Evolutionary conservation across 345 rosid genomes (phyloP), one percentile per base, ranked within the genome.

Genomic region (Balakata baccata): DNA sequence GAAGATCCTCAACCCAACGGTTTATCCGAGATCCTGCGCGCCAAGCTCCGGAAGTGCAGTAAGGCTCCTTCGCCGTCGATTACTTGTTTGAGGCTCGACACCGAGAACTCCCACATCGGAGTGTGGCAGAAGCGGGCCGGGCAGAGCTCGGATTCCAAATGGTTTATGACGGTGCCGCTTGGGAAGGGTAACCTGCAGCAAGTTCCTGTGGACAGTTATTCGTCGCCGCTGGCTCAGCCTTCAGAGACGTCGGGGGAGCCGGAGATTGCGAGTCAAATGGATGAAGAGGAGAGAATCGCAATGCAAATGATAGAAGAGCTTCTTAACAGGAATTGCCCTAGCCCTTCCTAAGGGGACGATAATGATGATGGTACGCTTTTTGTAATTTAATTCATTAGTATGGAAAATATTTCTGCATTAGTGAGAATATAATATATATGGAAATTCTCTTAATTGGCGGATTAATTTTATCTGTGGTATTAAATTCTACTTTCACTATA

Each of bases 271-370:
- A 78, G 45, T 34, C 84, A 82, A 47, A 72, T 86, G 61, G 89
- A 81, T 70, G 92, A 88, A 34, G 97, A 91, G 50, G 85, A 89
- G 82, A 88, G 85, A 66, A 83, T 83, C 23, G 97, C 98, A 34
- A 57, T 92, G 87, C 97, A 94, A 74, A 94, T 94, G 98, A 92
- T 94, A 45, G 98, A 94, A 78, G 98, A 94, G 79, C 87, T 94
- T 71, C 97, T 94, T 20, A 90, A 90, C 69, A 75, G 89, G 79
- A 88, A 89, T 66, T 89, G 85, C 43, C 71, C 79, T 13, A 77
- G 71, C 41, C 71, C 75, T n/a, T 38, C 70, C 13, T 23, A 45
- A 38, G 59, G 66, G 11, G 47, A 9, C 53, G 38, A 45, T 6
- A 58, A 64, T 0, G 70, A 20, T 63, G 61, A 73, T 20, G 52